phyloP scores from a whole-genome alignment of 164 flowering plant genomes.

The Chimonanthus praecox region DNA sequence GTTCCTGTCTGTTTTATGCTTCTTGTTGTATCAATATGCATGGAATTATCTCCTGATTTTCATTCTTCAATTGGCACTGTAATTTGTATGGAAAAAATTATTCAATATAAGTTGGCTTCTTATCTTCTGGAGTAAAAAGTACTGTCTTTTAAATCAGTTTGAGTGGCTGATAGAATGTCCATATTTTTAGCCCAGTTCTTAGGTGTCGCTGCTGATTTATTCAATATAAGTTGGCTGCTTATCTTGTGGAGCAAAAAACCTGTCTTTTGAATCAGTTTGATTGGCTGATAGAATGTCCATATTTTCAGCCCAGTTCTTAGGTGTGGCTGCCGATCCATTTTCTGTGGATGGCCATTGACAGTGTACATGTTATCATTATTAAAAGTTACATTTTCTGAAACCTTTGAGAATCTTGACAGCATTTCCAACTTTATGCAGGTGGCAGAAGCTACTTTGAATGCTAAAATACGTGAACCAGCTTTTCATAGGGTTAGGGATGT shows the following conservation, averaged over 20 bases:
- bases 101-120: neutral
- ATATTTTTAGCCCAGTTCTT: neutral
- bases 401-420: neutral
- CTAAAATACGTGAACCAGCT: conserved; percentile 47
- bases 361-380: neutral
- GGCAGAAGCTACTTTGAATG: conserved; percentile 66
- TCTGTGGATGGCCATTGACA: neutral
- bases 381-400: neutral
- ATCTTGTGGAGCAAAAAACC: neutral
- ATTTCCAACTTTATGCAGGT: conserved; percentile 34
- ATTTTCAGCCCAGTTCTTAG: neutral
- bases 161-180: neutral
- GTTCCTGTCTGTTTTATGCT: neutral
- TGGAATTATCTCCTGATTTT: neutral
- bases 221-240: neutral
- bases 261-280: neutral
- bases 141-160: neutral
- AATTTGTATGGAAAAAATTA: neutral
- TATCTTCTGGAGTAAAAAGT: neutral
- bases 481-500: conserved; percentile 88
- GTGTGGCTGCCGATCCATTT: neutral
- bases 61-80: neutral
- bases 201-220: neutral
- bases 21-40: neutral
- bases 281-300: neutral